Evolutionary conservation across 2,329 filamentous ascomycete species (phyloP), one percentile per base, ranked within the genome.

Genomic region (Aspergillus quadricinctus): DNA sequence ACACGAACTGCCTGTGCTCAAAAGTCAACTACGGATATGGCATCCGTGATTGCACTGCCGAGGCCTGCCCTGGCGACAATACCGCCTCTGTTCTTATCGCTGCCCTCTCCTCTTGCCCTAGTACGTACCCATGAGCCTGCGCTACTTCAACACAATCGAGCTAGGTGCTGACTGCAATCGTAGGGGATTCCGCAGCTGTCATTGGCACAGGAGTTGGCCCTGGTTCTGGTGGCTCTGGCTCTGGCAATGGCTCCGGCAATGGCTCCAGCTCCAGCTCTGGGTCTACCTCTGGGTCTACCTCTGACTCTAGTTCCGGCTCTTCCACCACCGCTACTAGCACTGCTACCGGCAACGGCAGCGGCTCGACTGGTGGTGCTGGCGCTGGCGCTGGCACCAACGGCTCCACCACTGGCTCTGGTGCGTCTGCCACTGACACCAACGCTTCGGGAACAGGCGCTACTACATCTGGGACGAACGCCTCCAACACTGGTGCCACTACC

Each of bases 31-130:
- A 79, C 64, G 56, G 63, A 29, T 74, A 68, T 57, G 78, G 78
- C 56, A 69, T 80, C 49, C 75, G 72, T 40, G 78, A 80, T 66
- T 80, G 78, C 70, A 75, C 75, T 43, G 48, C 61, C 17, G 58
- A 78, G 64, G 73, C 76, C 35, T 80, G 78, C 65, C 73, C 74
- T 46, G 64, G 59, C 14, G 72, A 75, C 25, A 67, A 77, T 56
- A 57, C 72, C 10, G 54, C 58, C 49, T 49, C 61, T 14, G 72
- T 76, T 49, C 60, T 74, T 37, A 40, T 61, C 2, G 70, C 67
- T 49, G 76, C 72, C 43, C 57, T 69, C n/a, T 57, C 58, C 25
- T 66, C 72, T 56, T 78, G 76, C 62, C 66, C 69, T 56, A 61
- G 49, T 7, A 51, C 27, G 43, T 27, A 23, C 8, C 14, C 11